Conservation (phyloP, 495 filamentous ascomycete species). For the Acidiella bohemica region DNA sequence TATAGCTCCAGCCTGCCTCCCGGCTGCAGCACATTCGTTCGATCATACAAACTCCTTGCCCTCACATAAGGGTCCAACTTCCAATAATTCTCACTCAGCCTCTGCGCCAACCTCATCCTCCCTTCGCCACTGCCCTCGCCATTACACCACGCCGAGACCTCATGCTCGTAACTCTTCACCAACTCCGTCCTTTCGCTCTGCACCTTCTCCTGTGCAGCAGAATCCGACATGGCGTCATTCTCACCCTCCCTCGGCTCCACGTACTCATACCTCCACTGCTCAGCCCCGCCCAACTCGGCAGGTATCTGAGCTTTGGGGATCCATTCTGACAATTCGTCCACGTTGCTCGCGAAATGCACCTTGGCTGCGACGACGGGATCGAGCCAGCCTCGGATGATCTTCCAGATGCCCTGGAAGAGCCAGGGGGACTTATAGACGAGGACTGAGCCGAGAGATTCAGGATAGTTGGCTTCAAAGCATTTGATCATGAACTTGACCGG, state of each 20-base stretch:
- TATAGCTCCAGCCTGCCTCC: constrained; percentile 28
- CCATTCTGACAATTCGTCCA: constrained; percentile 65
- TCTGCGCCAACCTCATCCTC: constrained; percentile 40
- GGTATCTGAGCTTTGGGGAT: constrained; percentile 57
- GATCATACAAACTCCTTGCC: constrained; percentile 28
- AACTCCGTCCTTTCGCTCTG: constrained; percentile 44
- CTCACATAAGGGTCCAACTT: constrained; percentile 32
- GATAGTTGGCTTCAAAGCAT: constrained; percentile 98
- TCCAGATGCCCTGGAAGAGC: constrained; percentile 77
- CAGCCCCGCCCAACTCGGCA: constrained; percentile 68
- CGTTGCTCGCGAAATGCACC: constrained; percentile 82
- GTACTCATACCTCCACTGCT: constrained; percentile 70
- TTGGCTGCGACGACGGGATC: constrained; percentile 93
- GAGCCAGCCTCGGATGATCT: constrained; percentile 87
- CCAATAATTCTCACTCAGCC: constrained; percentile 72
- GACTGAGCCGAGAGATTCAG: constrained; percentile 78
- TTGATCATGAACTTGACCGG: constrained; percentile 99
- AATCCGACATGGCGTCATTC: constrained; percentile 58
- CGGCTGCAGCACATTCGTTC: constrained; percentile 22
- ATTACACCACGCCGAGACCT: constrained; percentile 56
- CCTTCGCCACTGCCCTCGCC: constrained; percentile 27
- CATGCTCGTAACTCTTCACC: constrained; percentile 54
- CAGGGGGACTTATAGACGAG: constrained; percentile 96
- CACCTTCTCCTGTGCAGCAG: constrained; percentile 44
- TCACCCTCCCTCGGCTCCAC: constrained; percentile 61